Percentiles rank a stretch among this genome's conserved stretches.
Conservation (phyloP, 2,329 filamentous ascomycete species). For the Stagonosporopsis tanaceti region DNA sequence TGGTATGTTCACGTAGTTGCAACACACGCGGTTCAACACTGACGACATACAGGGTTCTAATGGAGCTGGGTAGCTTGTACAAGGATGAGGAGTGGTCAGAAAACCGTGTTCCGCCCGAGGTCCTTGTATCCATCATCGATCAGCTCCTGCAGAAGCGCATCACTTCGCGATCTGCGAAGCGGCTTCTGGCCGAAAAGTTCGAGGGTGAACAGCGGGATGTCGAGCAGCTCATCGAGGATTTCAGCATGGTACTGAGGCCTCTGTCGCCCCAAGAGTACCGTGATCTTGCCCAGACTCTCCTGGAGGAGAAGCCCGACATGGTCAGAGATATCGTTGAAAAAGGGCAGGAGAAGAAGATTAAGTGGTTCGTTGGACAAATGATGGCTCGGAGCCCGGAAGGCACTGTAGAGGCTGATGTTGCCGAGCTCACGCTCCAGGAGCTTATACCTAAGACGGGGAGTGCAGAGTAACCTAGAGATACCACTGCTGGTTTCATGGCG, state of each 20-base stretch:
- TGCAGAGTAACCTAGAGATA: neutral
- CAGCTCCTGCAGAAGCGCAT: conserved; percentile 54
- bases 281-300: conserved; percentile 60
- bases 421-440: conserved; percentile 62
- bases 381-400: conserved; percentile 68
- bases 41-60: conserved; percentile 53
- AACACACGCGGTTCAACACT: neutral
- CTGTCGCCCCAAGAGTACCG: conserved; percentile 65
- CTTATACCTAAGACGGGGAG: conserved; percentile 48
- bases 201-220: conserved; percentile 59
- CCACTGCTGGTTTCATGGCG: neutral
- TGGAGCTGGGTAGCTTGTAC: conserved; percentile 60
- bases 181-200: conserved; percentile 64
- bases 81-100: conserved; percentile 53
- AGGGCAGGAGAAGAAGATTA: conserved; percentile 69
- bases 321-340: conserved; percentile 67
- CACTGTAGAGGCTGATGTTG: conserved; percentile 67
- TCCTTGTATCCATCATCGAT: conserved; percentile 56
- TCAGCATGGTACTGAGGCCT: conserved; percentile 63
- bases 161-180: conserved; percentile 66
- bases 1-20: conserved; percentile 51
- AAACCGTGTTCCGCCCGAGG: conserved; percentile 47
- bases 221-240: conserved; percentile 62
- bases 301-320: conserved; percentile 64
- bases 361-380: conserved; percentile 75